Evolutionary conservation across 2,329 filamentous ascomycete genomes (phyloP).

Genomic region (Nothophoma quercina): DNA sequence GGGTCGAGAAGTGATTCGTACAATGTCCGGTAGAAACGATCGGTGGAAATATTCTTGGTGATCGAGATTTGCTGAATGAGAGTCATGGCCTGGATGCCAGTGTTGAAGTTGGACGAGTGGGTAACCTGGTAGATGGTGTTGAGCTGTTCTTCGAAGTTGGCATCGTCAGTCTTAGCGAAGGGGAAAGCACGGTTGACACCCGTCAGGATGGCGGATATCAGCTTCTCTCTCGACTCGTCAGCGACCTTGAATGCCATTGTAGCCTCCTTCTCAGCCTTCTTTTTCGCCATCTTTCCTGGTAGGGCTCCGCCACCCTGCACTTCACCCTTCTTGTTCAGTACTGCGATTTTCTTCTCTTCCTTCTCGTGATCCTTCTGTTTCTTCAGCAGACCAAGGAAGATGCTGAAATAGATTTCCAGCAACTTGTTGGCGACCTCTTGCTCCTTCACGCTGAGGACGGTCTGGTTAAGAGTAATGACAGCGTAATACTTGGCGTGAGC

Average conservation of each 20-base stretch:
- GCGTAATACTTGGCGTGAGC: constrained; percentile 93
- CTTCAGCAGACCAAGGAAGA: constrained; percentile 86
- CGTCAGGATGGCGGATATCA: constrained; percentile 88
- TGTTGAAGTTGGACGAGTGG: constrained; percentile 99
- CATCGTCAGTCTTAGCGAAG: constrained; percentile 82
- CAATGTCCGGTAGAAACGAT: constrained; percentile 92
- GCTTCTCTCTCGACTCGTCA: constrained; percentile 82
- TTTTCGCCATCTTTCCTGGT: constrained; percentile 61
- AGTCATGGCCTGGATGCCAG: constrained; percentile 92
- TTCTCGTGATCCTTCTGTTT: constrained; percentile 55
- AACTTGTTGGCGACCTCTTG: constrained; percentile 80
- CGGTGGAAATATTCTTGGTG: constrained; percentile 79
- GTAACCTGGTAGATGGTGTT: constrained; percentile 95
- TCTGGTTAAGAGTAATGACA: constrained; percentile 96
- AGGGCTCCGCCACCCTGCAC: constrained; percentile 63
- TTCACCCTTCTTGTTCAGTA: constrained; percentile 59
- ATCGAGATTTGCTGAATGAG: constrained; percentile 91
- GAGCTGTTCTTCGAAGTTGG: constrained; percentile 85
- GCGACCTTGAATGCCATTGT: constrained; percentile 54
- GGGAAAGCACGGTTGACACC: constrained; percentile 96
- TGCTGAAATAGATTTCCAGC: constrained; percentile 88
- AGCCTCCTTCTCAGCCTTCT: constrained; percentile 53
- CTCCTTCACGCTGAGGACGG: constrained; percentile 85
- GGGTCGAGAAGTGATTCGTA: constrained; percentile 96
- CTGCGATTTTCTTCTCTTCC: constrained; percentile 43